These are phyloP conservation scores for Fusarium longipes DNA, from an alignment of 2,329 filamentous ascomycete species.

Conservation along the genomic window DNA sequence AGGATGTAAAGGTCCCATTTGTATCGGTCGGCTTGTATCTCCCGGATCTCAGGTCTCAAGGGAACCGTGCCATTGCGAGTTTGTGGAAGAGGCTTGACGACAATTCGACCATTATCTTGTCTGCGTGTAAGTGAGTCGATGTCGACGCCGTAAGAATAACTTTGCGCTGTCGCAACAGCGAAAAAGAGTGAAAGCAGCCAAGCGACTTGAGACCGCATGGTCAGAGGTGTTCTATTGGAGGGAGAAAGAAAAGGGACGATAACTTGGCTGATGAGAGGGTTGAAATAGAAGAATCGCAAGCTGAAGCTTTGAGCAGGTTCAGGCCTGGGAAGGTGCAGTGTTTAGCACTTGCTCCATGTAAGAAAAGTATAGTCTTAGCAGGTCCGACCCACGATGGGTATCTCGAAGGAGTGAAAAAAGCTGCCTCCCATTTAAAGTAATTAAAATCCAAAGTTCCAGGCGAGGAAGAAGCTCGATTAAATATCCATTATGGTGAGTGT, in stretches of 20 bases:
- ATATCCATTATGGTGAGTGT: neutral
- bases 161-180: conserved; percentile 35
- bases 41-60: conserved; percentile 73
- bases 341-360: neutral
- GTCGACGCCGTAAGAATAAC: conserved; percentile 65
- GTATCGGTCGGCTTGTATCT: conserved; percentile 71
- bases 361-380: neutral
- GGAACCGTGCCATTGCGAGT: conserved; percentile 55
- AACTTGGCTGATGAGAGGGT: neutral
- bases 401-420: neutral
- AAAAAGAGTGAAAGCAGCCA: conserved; percentile 24
- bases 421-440: neutral
- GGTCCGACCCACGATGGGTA: neutral
- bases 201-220: conserved; percentile 31
- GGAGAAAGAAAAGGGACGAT: neutral
- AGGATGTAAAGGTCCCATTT: conserved; percentile 83
- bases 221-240: neutral
- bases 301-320: neutral
- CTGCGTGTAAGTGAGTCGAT: conserved; percentile 55
- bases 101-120: conserved; percentile 52
- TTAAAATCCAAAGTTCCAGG: neutral
- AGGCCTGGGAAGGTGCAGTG: conserved; percentile 4
- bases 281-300: neutral
- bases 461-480: neutral
- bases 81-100: conserved; percentile 58